These are phyloP conservation scores for Pulveroboletus frians DNA, from an alignment of 768 basidiomycete species.

Conservation along the genomic window DNA sequence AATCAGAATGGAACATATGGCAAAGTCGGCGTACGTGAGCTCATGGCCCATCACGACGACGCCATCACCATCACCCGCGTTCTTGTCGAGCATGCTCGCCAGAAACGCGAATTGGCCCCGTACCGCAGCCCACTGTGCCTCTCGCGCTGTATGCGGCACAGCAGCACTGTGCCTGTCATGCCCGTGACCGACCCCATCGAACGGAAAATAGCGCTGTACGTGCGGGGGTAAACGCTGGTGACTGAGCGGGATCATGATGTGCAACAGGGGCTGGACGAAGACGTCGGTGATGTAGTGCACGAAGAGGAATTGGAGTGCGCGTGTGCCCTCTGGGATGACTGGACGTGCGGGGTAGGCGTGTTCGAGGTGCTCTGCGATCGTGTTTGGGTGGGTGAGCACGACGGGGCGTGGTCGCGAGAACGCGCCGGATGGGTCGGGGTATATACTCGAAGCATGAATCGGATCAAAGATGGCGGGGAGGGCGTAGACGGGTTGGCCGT, in stretches of 20 bases:
- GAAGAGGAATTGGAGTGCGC: slow-evolving; percentile 63
- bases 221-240: slow-evolving; percentile 56
- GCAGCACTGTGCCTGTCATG: neutral
- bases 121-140: slow-evolving; percentile 60
- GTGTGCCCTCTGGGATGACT: slow-evolving; percentile 64
- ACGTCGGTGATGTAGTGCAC: slow-evolving; percentile 65
- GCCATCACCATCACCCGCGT: slow-evolving; percentile 55
- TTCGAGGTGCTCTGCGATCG: slow-evolving; percentile 72
- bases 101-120: slow-evolving; percentile 65
- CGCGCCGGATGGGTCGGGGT: neutral
- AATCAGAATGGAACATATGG: slow-evolving; percentile 63
- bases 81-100: slow-evolving; percentile 63
- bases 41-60: slow-evolving; percentile 61
- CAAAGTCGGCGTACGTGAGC: slow-evolving; percentile 69
- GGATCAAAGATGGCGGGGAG: slow-evolving; percentile 68
- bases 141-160: slow-evolving; percentile 35
- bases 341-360: slow-evolving; percentile 61
- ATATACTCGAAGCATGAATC: slow-evolving; percentile 8
- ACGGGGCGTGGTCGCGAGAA: slow-evolving; percentile 41
- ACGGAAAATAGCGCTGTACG: slow-evolving; percentile 46
- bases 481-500: slow-evolving; percentile 60
- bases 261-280: slow-evolving; percentile 59
- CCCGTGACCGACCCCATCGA: slow-evolving; percentile 1
- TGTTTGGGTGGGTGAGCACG: slow-evolving; percentile 54
- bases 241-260: slow-evolving; percentile 65